Evolutionary conservation across 495 filamentous ascomycete species (phyloP).

Genomic region (Cercophora newfieldiana): DNA sequence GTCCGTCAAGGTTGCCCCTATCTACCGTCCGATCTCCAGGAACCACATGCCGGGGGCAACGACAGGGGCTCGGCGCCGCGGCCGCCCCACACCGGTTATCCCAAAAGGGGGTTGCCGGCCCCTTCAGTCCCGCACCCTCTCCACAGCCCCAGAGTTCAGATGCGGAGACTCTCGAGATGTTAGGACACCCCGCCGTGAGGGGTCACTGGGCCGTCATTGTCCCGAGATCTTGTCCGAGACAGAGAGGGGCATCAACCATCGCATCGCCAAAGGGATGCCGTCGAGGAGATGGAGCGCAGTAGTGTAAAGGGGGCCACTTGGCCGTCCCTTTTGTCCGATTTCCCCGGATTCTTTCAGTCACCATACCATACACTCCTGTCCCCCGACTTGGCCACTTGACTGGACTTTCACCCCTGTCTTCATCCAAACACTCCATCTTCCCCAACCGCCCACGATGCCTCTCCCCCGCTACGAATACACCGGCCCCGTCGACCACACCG

Average conservation of each 20-base stretch:
- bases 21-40: not conserved
- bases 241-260: not conserved
- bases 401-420: not conserved
- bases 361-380: no score
- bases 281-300: not conserved
- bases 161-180: not conserved
- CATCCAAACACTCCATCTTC: not conserved
- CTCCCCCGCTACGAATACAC: constrained; percentile 22
- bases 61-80: not conserved
- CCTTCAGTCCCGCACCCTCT: not conserved
- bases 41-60: not conserved
- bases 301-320: not conserved
- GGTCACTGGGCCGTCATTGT: not conserved
- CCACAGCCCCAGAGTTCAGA: not conserved
- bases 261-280: not conserved
- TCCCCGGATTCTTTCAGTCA: not conserved
- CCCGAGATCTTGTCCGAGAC: not conserved
- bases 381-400: not conserved
- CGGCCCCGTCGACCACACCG: constrained; percentile 23
- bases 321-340: not conserved
- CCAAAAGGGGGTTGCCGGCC: constrained; percentile 1
- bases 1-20: not conserved
- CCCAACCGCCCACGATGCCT: constrained; percentile 13
- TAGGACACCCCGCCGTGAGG: not conserved
- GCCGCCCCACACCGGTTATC: not conserved